phyloP scores from a whole-genome alignment of 371 early-diverging fungal species.

The Coemansia sp. region DNA sequence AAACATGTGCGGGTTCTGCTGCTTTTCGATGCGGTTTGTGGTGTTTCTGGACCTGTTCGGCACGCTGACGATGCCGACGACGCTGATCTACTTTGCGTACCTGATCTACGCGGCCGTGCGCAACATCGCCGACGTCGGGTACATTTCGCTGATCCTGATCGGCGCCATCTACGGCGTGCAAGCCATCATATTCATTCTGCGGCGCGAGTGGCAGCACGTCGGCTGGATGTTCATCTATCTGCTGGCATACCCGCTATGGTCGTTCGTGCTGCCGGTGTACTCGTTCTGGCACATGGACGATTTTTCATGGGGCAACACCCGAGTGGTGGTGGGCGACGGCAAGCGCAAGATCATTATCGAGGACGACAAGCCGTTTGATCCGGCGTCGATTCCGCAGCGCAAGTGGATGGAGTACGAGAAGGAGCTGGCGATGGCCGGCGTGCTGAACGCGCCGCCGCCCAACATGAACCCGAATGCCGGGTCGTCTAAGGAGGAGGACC shows the following conservation, averaged over 20 bases:
- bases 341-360: slow-evolving; percentile 53
- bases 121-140: slow-evolving; percentile 49
- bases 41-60: slow-evolving; percentile 95
- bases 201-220: slow-evolving; percentile 83
- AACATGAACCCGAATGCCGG: slow-evolving; percentile 44
- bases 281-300: slow-evolving; percentile 99
- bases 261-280: slow-evolving; percentile 93
- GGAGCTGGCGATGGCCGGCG: slow-evolving; percentile 51
- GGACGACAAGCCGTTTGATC: slow-evolving; percentile 78
- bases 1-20: slow-evolving; percentile 95
- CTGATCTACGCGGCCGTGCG: slow-evolving; percentile 56
- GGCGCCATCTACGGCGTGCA: slow-evolving; percentile 86
- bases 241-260: slow-evolving; percentile 92
- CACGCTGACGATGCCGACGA: slow-evolving; percentile 94
- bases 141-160: slow-evolving; percentile 72
- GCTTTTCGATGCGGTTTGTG: slow-evolving; percentile 98
- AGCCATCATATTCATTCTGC: slow-evolving; percentile 85
- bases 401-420: slow-evolving; percentile 89
- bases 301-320: slow-evolving; percentile 97
- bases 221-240: slow-evolving; percentile 96
- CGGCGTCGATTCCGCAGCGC: slow-evolving; percentile 78
- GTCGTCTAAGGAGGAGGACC: slow-evolving; percentile 37
- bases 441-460: slow-evolving; percentile 36
- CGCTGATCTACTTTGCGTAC: slow-evolving; percentile 71
- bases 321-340: slow-evolving; percentile 74